phyloP scores from a whole-genome alignment of 2,329 filamentous ascomycete species.

The Apiospora phragmitis region DNA sequence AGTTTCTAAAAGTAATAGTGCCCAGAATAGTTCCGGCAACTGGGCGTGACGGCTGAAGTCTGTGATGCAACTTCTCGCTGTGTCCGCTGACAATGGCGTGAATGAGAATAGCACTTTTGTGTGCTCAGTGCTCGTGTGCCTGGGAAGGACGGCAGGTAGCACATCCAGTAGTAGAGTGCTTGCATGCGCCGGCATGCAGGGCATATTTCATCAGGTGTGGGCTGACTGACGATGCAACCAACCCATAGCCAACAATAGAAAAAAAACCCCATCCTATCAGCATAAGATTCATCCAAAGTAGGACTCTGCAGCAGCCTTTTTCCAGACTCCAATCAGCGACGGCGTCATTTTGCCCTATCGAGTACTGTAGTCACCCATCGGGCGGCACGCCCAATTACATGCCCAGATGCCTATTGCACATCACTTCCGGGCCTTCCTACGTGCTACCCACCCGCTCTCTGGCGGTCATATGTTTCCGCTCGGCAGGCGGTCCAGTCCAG shows the following conservation, averaged over 20 bases:
- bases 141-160: not conserved
- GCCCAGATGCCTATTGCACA: not conserved
- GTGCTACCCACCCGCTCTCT: not conserved
- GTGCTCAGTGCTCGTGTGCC: not conserved
- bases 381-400: not conserved
- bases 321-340: not conserved
- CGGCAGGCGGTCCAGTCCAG: not conserved
- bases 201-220: not conserved
- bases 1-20: not conserved
- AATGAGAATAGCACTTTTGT: not conserved
- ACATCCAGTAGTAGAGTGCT: conserved; percentile 1
- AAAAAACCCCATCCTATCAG: not conserved
- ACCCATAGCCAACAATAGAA: conserved; percentile 5
- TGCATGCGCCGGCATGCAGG: not conserved
- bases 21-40: not conserved
- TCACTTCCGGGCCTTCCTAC: not conserved
- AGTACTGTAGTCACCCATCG: not conserved
- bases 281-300: conserved; percentile 4
- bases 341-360: conserved; percentile 5
- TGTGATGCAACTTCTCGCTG: not conserved
- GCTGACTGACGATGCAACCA: conserved; percentile 8
- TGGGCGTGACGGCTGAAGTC: not conserved
- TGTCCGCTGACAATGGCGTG: not conserved
- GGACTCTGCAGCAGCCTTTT: not conserved
- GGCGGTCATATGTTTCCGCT: not conserved